A percentile compares a stretch with the other conserved stretches of the same genome.
Evolutionary conservation across 2,329 filamentous ascomycete species (phyloP).

Genomic region (Fusarium mexicanum): DNA sequence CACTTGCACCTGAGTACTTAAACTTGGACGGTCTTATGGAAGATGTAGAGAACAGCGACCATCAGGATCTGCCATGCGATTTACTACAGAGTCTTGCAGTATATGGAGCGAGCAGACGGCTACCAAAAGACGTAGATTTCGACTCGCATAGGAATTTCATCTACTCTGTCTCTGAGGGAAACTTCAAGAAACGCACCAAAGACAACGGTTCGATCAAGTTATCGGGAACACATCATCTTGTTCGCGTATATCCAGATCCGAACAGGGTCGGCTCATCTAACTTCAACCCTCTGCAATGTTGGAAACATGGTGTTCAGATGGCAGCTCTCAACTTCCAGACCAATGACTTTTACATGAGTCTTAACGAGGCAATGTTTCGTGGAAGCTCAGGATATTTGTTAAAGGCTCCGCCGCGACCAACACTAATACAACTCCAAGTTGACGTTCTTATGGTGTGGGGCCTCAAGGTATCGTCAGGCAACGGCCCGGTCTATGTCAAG

Average conservation of each 20-base stretch:
- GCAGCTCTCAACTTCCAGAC: conserved; percentile 27
- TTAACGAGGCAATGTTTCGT: conserved; percentile 17
- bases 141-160: conserved; percentile 8
- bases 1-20: neutral
- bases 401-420: neutral
- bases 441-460: neutral
- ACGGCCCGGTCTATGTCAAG: neutral
- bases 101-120: conserved; percentile 14
- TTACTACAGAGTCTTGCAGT: conserved; percentile 12
- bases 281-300: conserved; percentile 9
- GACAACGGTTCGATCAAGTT: neutral
- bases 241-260: conserved; percentile 23
- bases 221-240: neutral
- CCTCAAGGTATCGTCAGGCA: neutral
- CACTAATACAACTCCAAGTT: neutral
- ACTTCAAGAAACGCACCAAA: neutral
- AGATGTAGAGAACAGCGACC: rapidly evolving
- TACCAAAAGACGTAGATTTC: neutral
- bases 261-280: conserved; percentile 27
- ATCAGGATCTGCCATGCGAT: neutral
- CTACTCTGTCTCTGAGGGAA: conserved; percentile 15
- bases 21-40: neutral
- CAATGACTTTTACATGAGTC: neutral
- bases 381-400: conserved; percentile 9
- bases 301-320: conserved; percentile 24